phyloP scores from a whole-genome alignment of 1,284 basidiomycete species.

The Malassezia pachydermatis region DNA sequence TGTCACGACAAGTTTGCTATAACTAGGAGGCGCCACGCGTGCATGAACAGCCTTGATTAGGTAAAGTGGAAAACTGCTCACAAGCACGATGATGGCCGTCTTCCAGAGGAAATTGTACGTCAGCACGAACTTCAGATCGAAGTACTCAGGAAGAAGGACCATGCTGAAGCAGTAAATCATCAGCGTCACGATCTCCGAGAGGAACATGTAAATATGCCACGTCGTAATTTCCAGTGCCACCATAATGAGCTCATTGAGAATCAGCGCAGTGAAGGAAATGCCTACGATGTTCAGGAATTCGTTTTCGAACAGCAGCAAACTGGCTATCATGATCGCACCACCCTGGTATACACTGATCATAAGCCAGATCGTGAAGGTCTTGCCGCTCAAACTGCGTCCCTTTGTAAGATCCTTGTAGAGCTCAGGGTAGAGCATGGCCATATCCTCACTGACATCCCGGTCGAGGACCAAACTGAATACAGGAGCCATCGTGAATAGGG shows the following conservation, averaged over 20 bases:
- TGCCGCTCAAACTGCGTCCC: slow-evolving; percentile 65
- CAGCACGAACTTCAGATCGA: slow-evolving; percentile 86
- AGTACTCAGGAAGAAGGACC: slow-evolving; percentile 87
- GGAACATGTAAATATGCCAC: slow-evolving; percentile 94
- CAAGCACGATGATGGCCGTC: slow-evolving; percentile 71
- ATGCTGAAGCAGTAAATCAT: slow-evolving; percentile 84
- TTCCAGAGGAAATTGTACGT: slow-evolving; percentile 86
- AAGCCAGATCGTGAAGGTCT: slow-evolving; percentile 96
- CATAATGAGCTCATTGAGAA: slow-evolving; percentile 98
- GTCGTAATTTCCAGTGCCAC: slow-evolving; percentile 94
- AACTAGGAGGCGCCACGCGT: slow-evolving; percentile 81
- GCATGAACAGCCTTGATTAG: slow-evolving; percentile 77
- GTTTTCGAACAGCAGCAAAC: slow-evolving; percentile 86
- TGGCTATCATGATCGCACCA: slow-evolving; percentile 96
- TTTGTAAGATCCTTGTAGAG: slow-evolving; percentile 86
- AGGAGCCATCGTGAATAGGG: slow-evolving; percentile 94
- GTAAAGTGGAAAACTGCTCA: slow-evolving; percentile 78
- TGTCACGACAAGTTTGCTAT: slow-evolving; percentile 60
- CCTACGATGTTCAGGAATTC: slow-evolving; percentile 97
- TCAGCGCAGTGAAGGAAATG: slow-evolving; percentile 91
- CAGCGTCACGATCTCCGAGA: slow-evolving; percentile 80
- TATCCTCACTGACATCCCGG: slow-evolving; percentile 85
- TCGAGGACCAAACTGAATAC: slow-evolving; percentile 95
- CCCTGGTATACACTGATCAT: slow-evolving; percentile 98
- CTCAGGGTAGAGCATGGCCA: slow-evolving; percentile 90